phyloP scores from a whole-genome alignment of 768 basidiomycete genomes.

The Rhodotorula taiwanensis region DNA sequence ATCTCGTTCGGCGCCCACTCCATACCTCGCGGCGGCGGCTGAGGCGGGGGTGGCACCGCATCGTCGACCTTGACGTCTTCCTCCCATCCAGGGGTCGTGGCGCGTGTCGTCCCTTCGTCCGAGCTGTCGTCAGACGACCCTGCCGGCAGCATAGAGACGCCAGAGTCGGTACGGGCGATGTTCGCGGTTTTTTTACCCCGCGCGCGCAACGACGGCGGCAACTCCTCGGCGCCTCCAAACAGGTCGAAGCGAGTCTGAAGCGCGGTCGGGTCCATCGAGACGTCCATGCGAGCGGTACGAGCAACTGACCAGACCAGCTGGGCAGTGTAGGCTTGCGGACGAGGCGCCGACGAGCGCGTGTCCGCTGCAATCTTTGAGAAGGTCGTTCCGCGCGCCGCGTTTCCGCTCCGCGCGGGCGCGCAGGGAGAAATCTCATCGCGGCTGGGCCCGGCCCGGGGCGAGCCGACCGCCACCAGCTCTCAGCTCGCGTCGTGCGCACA shows the following conservation, averaged over 20 bases:
- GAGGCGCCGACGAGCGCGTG: no score
- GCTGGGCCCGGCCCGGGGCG: no score
- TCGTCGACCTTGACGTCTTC: not conserved
- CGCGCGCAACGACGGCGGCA: conserved; percentile 12
- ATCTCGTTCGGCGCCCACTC: conserved; percentile 42
- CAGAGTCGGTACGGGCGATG: not conserved
- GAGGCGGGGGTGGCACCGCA: not conserved
- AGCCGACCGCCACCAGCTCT: no score
- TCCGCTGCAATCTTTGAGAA: no score
- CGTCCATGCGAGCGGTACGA: no score
- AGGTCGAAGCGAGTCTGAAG: conserved; percentile 14
- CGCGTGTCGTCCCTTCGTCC: conserved; percentile 20
- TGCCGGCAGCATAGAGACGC: not conserved
- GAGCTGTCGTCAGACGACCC: conserved; percentile 1
- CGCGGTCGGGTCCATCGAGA: no score
- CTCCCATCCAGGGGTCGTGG: conserved; percentile 26
- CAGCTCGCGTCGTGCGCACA: no score
- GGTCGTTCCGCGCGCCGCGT: no score
- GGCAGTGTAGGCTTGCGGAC: not conserved
- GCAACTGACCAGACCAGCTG: not conserved
- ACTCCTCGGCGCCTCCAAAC: conserved; percentile 30
- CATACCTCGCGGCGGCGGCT: conserved; percentile 8
- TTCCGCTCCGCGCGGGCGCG: no score
- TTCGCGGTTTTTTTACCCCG: not conserved
- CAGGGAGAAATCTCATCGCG: no score